Conservation (phyloP, 495 filamentous ascomycete genomes). For the Neohortaea acidophila region DNA sequence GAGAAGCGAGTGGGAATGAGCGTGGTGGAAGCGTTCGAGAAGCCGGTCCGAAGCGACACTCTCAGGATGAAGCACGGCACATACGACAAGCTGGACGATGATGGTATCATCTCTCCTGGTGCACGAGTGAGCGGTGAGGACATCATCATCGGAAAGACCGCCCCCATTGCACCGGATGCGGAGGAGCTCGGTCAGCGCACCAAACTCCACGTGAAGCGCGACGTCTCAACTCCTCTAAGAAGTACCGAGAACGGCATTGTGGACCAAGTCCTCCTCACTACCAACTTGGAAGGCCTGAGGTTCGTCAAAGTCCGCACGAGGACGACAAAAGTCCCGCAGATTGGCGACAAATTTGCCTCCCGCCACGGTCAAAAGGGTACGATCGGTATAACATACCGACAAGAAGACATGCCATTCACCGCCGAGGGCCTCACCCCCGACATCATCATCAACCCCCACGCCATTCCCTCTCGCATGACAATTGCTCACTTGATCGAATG, state of each 20-base stretch:
- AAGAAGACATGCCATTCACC: conserved; percentile 98
- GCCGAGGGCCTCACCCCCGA: conserved; percentile 81
- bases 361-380: conserved; percentile 99
- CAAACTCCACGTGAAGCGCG: conserved; percentile 76
- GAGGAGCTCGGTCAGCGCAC: conserved; percentile 89
- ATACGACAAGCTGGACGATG: conserved; percentile 93
- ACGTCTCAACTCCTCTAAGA: conserved; percentile 83
- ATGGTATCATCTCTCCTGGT: conserved; percentile 85
- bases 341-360: conserved; percentile 98
- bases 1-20: conserved; percentile 88
- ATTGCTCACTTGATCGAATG: conserved; percentile 99
- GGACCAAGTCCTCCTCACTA: conserved; percentile 81
- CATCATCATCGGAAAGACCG: conserved; percentile 98
- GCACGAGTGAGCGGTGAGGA: conserved; percentile 92
- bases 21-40: conserved; percentile 84
- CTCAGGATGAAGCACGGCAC: conserved; percentile 85
- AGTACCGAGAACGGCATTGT: conserved; percentile 95
- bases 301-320: conserved; percentile 96
- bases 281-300: conserved; percentile 74
- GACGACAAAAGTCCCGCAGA: conserved; percentile 95
- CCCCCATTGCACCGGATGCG: conserved; percentile 77
- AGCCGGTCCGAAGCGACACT: conserved; percentile 75
- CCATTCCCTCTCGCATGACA: conserved; percentile 99
- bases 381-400: conserved; percentile 91
- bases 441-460: conserved; percentile 97